Percentiles rank a stretch among this genome's conserved stretches.
Conservation (phyloP, 257 asterid genomes). For the Forsythia viridissima region DNA sequence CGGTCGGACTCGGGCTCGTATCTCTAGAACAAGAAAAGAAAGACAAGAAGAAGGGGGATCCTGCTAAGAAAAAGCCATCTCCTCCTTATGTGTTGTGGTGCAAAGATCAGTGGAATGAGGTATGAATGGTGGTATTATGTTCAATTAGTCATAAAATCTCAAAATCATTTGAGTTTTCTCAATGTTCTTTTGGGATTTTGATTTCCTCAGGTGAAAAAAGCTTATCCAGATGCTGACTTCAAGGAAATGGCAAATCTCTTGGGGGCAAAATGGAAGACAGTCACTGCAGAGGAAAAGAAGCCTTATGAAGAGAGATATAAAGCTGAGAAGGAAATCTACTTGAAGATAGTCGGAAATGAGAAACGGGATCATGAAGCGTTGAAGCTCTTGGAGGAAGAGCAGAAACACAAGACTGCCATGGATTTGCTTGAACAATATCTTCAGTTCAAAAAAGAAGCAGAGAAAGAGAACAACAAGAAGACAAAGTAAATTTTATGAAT, state of each 20-base stretch:
- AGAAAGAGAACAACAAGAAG: slow-evolving; percentile 56
- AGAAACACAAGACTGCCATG: slow-evolving; percentile 84
- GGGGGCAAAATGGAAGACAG: slow-evolving; percentile 80
- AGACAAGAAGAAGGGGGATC: slow-evolving; percentile 57
- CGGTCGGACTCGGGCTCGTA: slow-evolving; percentile 35
- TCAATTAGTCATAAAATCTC: no score
- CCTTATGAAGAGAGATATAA: slow-evolving; percentile 86
- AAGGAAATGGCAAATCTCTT: slow-evolving; percentile 64
- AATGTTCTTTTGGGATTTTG: neutral
- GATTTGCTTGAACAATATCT: slow-evolving; percentile 87
- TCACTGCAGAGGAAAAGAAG: slow-evolving; percentile 73
- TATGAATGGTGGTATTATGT: slow-evolving; percentile 1
- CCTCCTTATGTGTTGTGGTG: slow-evolving; percentile 80
- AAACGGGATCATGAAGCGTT: slow-evolving; percentile 85
- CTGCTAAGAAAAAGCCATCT: slow-evolving; percentile 64
- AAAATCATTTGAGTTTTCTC: neutral
- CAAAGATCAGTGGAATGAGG: slow-evolving; percentile 96
- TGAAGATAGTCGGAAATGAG: slow-evolving; percentile 66
- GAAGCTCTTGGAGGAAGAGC: slow-evolving; percentile 86
- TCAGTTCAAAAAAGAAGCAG: slow-evolving; percentile 69
- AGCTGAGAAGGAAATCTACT: slow-evolving; percentile 72
- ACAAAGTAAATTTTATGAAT: slow-evolving; percentile 38
- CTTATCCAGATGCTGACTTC: slow-evolving; percentile 72
- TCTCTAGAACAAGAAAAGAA: slow-evolving; percentile 71
- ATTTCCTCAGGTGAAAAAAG: slow-evolving; percentile 59